Evolutionary conservation across 1,139 yeast species (phyloP), one percentile per base, ranked within the genome.

Genomic region (Magnusiomyces paraingens): DNA sequence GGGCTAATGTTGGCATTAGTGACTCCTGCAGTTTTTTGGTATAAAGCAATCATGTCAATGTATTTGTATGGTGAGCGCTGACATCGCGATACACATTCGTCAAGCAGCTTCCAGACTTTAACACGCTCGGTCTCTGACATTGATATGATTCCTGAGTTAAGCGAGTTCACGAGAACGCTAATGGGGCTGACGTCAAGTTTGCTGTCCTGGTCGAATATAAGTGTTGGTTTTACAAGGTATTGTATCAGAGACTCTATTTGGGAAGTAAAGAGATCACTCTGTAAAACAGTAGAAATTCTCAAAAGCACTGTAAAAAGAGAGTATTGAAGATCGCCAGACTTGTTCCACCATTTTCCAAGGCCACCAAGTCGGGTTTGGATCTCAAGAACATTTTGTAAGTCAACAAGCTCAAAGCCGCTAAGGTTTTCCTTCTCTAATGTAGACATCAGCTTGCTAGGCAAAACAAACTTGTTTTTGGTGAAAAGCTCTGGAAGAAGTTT

Each of bases 21-120:
- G 14, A 49, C 40, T 15, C 50, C 51, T 14, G 52, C 51, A 17
- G 48, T 36, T 17, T 49, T 52, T 41, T 57, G 52, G 14, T 67
- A 66, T 1, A 66, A 62, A 51, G 78, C 79, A 1, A 87, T 75
- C 56, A 75, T 64, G 64, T 91, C 98, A 53, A 88, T 77, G 61
- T 89, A 91, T 65, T 86, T 89, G 70, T 85, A 93, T 0, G 97
- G 97, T 1, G 88, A 71, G 57, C 81, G 77, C 53, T 85, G 76
- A 57, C 83, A 76, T 60, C 96, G 77, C 1, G 89, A 74, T 29
- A 88, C 76, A 0, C 86, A 73, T 65, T 90, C 94, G 65, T 90
- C 95, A 15, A 91, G 61, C 42, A 88, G 67, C 15, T 72, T 72
- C 84, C 89, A 85, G 14, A 83, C 62, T 46, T 61, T 60, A 3